These are phyloP conservation scores for Pythium monospermum DNA, from an alignment of 352 stramenopile species.

Conservation along the genomic window DNA sequence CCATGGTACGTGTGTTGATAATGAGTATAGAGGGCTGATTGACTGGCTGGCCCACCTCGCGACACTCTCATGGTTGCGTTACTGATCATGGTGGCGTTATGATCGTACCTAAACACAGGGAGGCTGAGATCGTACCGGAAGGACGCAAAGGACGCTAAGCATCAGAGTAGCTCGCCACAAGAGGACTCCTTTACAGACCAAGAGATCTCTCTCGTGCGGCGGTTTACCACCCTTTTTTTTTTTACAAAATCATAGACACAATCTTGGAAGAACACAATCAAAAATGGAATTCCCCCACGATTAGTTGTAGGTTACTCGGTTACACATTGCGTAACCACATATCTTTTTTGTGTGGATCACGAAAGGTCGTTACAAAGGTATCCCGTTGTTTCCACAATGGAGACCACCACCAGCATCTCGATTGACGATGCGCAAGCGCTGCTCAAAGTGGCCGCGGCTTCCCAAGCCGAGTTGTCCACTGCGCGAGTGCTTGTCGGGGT, in stretches of 20 bases:
- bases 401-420: neutral
- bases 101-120: too few relatives aligned
- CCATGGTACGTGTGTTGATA: conserved; percentile 50
- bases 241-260: neutral
- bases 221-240: too few relatives aligned
- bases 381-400: too few relatives aligned
- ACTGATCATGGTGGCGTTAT: neutral
- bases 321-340: conserved; percentile 9
- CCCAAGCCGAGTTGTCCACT: conserved; percentile 26
- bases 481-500: conserved; percentile 39
- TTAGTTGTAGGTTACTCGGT: neutral
- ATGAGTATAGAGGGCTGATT: neutral
- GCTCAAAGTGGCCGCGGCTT: neutral
- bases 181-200: neutral
- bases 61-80: neutral
- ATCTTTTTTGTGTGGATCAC: conserved; percentile 5
- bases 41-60: neutral
- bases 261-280: too few relatives aligned
- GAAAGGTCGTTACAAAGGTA: conserved; percentile 10
- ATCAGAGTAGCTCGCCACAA: neutral
- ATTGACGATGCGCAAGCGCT: conserved; percentile 4
- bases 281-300: too few relatives aligned
- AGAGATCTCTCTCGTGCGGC: neutral
- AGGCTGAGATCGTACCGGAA: conserved; percentile 17
- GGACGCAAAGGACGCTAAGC: conserved; percentile 14